phyloP scores from a whole-genome alignment of 2,329 filamentous ascomycete species.

The Verruconis gallopava region DNA sequence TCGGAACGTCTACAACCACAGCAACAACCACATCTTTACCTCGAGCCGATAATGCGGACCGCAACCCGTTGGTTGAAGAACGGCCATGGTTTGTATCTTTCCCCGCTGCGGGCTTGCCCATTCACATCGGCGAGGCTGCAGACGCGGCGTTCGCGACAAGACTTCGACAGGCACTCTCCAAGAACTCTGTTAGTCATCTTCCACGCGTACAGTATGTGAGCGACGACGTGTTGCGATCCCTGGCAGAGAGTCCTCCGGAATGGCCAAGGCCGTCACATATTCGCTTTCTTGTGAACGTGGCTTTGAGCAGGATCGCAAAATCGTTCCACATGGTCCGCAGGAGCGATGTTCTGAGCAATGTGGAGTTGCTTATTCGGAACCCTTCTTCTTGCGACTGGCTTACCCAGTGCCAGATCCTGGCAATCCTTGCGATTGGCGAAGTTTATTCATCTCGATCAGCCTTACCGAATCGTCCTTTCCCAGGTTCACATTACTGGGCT shows the following conservation, averaged over 20 bases:
- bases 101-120: slow-evolving; percentile 20
- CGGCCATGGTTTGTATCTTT: slow-evolving; percentile 25
- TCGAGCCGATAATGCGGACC: slow-evolving; percentile 17
- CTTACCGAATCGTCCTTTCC: slow-evolving; percentile 24
- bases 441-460: slow-evolving; percentile 31
- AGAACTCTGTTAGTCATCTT: slow-evolving; percentile 19
- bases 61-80: slow-evolving; percentile 24
- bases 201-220: slow-evolving; percentile 22
- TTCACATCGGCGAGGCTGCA: slow-evolving; percentile 25
- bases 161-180: slow-evolving; percentile 21
- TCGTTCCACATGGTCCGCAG: slow-evolving; percentile 32
- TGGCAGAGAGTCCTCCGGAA: slow-evolving; percentile 22
- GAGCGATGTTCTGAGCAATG: slow-evolving; percentile 25
- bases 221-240: slow-evolving; percentile 21
- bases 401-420: slow-evolving; percentile 31
- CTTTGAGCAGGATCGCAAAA: slow-evolving; percentile 28
- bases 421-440: slow-evolving; percentile 34
- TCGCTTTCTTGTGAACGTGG: slow-evolving; percentile 28
- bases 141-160: slow-evolving; percentile 26
- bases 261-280: slow-evolving; percentile 29
- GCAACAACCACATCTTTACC: slow-evolving; percentile 2
- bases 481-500: slow-evolving; percentile 32
- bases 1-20: slow-evolving; percentile 2
- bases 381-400: not conserved
- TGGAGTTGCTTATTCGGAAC: slow-evolving; percentile 19